phyloP scores from a whole-genome alignment of 129 eudicot genomes.

The Mikania micrantha region DNA sequence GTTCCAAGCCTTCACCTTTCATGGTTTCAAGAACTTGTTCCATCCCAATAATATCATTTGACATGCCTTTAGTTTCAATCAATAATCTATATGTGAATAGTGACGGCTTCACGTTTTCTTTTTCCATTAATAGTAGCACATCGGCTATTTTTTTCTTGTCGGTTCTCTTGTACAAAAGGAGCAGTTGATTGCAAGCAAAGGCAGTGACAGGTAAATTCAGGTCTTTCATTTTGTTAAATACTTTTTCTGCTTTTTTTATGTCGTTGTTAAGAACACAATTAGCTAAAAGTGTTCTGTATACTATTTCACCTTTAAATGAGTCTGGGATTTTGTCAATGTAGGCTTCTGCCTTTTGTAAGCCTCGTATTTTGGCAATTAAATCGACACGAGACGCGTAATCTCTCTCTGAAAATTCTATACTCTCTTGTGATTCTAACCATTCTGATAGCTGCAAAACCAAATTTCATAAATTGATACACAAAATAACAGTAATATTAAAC shows the following conservation, averaged over 20 bases:
- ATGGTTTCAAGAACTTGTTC: constrained; percentile 71
- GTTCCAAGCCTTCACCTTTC: constrained; percentile 71
- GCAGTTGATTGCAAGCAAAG: constrained; percentile 68
- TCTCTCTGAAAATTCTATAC: constrained; percentile 39
- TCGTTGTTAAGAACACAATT: constrained; percentile 41
- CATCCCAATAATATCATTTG: constrained; percentile 72
- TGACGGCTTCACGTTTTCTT: constrained; percentile 62
- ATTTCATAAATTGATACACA: background rate
- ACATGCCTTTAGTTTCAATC: constrained; percentile 64
- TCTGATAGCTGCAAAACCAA: constrained; percentile 61
- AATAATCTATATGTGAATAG: constrained; percentile 55
- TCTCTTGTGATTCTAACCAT: constrained; percentile 49
- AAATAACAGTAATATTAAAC: background rate
- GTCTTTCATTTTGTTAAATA: constrained; percentile 71
- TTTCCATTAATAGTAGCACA: constrained; percentile 68
- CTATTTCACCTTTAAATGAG: constrained; percentile 46
- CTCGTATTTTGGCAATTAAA: constrained; percentile 69
- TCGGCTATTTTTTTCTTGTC: constrained; percentile 83
- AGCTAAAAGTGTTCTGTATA: constrained; percentile 66
- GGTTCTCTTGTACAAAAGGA: constrained; percentile 60
- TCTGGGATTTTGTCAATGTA: constrained; percentile 54
- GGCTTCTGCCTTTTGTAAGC: constrained; percentile 63
- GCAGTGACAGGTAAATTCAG: constrained; percentile 39
- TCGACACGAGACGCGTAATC: constrained; percentile 74
- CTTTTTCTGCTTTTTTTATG: constrained; percentile 49